Evolutionary conservation across 2,329 filamentous ascomycete species (phyloP).

Genomic region (Endoconidiophora polonica): DNA sequence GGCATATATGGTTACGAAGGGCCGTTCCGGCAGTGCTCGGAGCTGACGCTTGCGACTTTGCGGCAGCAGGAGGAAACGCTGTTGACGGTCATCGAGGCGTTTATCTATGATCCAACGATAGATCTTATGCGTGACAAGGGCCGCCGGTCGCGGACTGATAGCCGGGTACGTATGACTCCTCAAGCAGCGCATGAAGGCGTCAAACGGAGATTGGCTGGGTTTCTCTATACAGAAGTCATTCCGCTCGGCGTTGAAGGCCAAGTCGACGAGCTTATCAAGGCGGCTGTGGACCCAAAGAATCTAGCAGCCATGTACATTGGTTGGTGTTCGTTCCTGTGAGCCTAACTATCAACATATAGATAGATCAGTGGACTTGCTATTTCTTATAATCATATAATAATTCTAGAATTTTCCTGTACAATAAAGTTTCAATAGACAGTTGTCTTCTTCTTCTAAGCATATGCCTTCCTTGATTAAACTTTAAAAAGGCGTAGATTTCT

Average conservation of each 20-base stretch:
- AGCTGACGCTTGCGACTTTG: slow-evolving; percentile 70
- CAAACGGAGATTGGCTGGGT: slow-evolving; percentile 66
- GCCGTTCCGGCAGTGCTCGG: slow-evolving; percentile 78
- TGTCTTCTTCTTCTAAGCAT: no score
- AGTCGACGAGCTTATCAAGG: slow-evolving; percentile 83
- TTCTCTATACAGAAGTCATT: slow-evolving; percentile 75
- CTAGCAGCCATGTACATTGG: slow-evolving; percentile 93
- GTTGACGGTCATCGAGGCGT: slow-evolving; percentile 94
- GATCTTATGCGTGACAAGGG: slow-evolving; percentile 68
- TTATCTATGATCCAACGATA: slow-evolving; percentile 89
- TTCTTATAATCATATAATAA: not conserved
- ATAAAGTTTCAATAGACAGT: no score
- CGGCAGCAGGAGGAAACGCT: slow-evolving; percentile 88
- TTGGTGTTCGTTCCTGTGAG: slow-evolving; percentile 51
- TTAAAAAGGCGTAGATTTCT: not conserved
- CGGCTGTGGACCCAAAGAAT: slow-evolving; percentile 66
- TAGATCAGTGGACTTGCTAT: not conserved
- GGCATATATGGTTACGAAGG: slow-evolving; percentile 88
- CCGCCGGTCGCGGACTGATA: slow-evolving; percentile 24
- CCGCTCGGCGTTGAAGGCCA: slow-evolving; percentile 91
- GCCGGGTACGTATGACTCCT: slow-evolving; percentile 28
- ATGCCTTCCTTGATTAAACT: no score
- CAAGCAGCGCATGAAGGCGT: slow-evolving; percentile 79
- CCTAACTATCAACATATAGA: no score
- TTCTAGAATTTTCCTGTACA: not conserved